Conservation (phyloP, 2,329 filamentous ascomycete genomes). For the Fusarium armeniacum region DNA sequence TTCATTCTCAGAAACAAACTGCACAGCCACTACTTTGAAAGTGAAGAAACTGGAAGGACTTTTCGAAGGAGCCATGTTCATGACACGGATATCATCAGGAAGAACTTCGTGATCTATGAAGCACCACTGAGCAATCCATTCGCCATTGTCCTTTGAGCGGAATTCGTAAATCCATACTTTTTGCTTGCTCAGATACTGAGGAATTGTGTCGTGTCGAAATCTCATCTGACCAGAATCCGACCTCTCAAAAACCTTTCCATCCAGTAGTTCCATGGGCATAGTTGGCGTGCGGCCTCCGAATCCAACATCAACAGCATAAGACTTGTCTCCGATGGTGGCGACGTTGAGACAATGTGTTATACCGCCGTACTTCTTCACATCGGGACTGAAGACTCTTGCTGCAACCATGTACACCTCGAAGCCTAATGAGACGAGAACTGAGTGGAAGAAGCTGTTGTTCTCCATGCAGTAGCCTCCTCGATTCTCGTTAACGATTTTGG, state of each 20-base stretch:
- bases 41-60: constrained; percentile 37
- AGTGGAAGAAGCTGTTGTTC: constrained; percentile 32
- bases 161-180: constrained; percentile 36
- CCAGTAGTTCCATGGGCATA: constrained; percentile 3
- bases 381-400: constrained; percentile 22
- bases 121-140: constrained; percentile 34
- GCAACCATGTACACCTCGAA: constrained; percentile 21
- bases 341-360: constrained; percentile 27
- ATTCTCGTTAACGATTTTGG: constrained; percentile 25
- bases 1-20: constrained; percentile 26
- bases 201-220: constrained; percentile 2
- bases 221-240: constrained; percentile 23
- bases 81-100: constrained; percentile 32
- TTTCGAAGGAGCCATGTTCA: constrained; percentile 31
- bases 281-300: constrained; percentile 21
- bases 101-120: constrained; percentile 28
- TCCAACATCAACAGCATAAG: constrained; percentile 30
- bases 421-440: constrained; percentile 13
- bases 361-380: neutral
- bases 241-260: neutral
- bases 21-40: constrained; percentile 25
- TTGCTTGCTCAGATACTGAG: constrained; percentile 16
- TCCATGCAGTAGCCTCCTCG: constrained; percentile 38
- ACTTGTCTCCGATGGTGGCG: constrained; percentile 5
- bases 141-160: neutral